Evolutionary conservation across 1,284 basidiomycete genomes (phyloP).

Genomic region (Fomitopsis palustris): DNA sequence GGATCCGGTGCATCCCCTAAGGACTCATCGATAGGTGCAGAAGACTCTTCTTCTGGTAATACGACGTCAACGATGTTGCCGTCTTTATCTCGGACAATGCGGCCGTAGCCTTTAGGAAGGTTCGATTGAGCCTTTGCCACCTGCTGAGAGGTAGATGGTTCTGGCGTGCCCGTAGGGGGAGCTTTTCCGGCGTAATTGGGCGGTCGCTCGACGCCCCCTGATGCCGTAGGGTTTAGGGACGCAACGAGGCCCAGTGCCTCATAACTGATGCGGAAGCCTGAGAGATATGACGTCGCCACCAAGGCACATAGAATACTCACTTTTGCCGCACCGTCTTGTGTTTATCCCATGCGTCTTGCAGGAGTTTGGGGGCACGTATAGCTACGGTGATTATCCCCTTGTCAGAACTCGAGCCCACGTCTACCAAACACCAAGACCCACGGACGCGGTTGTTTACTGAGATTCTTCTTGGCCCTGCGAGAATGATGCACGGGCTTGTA

Average conservation of each 20-base stretch:
- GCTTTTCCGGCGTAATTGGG: conserved; percentile 5
- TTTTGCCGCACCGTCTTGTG: conserved; percentile 92
- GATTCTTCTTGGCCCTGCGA: conserved; percentile 63
- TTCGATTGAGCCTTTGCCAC: conserved; percentile 3
- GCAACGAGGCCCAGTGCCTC: conserved; percentile 71
- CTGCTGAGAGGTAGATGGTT: conserved; percentile 11
- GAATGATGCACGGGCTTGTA: conserved; percentile 71
- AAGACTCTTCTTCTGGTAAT: conserved; percentile 53
- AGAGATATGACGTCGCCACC: conserved; percentile 10
- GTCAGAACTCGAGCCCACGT: conserved; percentile 7
- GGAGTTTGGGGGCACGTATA: conserved; percentile 77
- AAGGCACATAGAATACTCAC: conserved; percentile 38
- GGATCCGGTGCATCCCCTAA: conserved; percentile 27
- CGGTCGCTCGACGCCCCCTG: conserved; percentile 53
- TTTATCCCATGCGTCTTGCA: conserved; percentile 88
- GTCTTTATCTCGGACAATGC: conserved; percentile 79
- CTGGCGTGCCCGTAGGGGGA: conserved; percentile 12
- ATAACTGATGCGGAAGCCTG: conserved; percentile 51
- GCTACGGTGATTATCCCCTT: conserved; percentile 38
- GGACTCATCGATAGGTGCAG: conserved; percentile 21
- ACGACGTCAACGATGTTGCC: conserved; percentile 82
- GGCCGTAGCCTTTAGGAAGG: conserved; percentile 75
- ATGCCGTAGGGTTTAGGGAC: conserved; percentile 58
- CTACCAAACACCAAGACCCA: conserved; percentile 12
- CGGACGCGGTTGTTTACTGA: conserved; percentile 76